These are phyloP conservation scores for Candolleomyces eurysporus DNA, from an alignment of 768 basidiomycete species.

Conservation along the genomic window DNA sequence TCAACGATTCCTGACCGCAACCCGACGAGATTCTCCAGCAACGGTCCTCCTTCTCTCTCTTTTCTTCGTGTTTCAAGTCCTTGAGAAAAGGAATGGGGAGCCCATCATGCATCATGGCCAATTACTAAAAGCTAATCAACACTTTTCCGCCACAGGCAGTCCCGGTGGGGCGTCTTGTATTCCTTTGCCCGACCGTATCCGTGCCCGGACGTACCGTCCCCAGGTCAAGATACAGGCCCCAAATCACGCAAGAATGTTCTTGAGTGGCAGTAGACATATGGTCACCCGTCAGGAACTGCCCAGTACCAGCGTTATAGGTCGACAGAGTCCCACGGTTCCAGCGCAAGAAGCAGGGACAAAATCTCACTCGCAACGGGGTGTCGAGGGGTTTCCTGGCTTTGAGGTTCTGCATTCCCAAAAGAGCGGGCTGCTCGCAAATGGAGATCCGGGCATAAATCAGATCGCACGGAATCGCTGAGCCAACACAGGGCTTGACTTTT, in stretches of 20 bases:
- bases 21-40: slow-evolving; percentile 6
- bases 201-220: background rate
- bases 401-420: background rate
- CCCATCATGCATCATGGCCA: background rate
- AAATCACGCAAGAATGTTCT: background rate
- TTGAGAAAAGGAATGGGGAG: background rate
- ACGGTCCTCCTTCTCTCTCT: background rate
- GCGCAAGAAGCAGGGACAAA: slow-evolving; percentile 26
- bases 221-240: background rate
- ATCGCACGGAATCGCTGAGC: background rate
- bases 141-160: background rate
- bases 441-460: background rate
- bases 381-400: background rate
- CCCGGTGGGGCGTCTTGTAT: background rate
- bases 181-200: background rate
- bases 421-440: background rate
- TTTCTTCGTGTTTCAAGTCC: background rate
- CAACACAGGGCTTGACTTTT: background rate
- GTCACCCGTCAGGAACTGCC: background rate
- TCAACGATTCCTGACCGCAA: background rate
- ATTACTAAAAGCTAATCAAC: background rate
- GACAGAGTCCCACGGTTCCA: slow-evolving; percentile 31
- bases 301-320: background rate
- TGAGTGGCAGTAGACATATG: background rate
- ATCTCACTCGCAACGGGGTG: slow-evolving; percentile 9